Evolutionary conservation across 2,329 filamentous ascomycete genomes (phyloP).

Genomic region (Talaromyces sp.): DNA sequence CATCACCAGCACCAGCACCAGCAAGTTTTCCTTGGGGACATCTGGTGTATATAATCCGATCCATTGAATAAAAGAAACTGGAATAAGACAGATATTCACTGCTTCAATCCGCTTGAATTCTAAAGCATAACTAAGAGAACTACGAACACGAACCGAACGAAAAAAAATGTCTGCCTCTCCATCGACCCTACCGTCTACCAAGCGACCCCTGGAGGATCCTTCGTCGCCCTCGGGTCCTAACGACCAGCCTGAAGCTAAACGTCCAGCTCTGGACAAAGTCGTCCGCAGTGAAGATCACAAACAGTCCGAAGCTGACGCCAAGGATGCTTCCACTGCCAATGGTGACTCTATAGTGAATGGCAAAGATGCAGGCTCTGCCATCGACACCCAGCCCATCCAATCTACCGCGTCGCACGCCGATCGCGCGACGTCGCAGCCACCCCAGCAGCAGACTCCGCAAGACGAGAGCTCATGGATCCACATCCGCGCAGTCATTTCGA

Average conservation of each 20-base stretch:
- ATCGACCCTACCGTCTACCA: slow-evolving; percentile 50
- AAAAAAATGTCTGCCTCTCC: slow-evolving; percentile 66
- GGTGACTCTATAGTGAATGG: slow-evolving; percentile 61
- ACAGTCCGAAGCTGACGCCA: slow-evolving; percentile 40
- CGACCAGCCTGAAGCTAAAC: slow-evolving; percentile 95
- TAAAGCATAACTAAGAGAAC: slow-evolving; percentile 36
- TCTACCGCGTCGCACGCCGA: slow-evolving; percentile 53
- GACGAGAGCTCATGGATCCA: slow-evolving; percentile 97
- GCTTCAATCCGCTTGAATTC: slow-evolving; percentile 39
- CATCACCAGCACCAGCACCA: slow-evolving; percentile 55
- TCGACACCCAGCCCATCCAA: slow-evolving; percentile 56
- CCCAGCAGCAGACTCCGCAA: slow-evolving; percentile 50
- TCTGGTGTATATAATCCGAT: slow-evolving; percentile 73
- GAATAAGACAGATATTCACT: slow-evolving; percentile 43
- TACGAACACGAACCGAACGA: slow-evolving; percentile 26
- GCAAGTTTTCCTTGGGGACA: slow-evolving; percentile 88
- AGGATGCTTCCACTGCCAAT: slow-evolving; percentile 34
- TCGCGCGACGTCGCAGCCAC: slow-evolving; percentile 39
- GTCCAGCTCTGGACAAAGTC: slow-evolving; percentile 89
- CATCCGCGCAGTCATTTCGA: slow-evolving; percentile 93
- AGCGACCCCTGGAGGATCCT: slow-evolving; percentile 94
- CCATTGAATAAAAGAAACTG: slow-evolving; percentile 51
- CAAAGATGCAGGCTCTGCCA: slow-evolving; percentile 41
- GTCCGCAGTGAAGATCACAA: slow-evolving; percentile 58
- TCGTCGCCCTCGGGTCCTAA: slow-evolving; percentile 87